Conservation (phyloP, 257 asterid genomes). For the Primulina tabacum region DNA sequence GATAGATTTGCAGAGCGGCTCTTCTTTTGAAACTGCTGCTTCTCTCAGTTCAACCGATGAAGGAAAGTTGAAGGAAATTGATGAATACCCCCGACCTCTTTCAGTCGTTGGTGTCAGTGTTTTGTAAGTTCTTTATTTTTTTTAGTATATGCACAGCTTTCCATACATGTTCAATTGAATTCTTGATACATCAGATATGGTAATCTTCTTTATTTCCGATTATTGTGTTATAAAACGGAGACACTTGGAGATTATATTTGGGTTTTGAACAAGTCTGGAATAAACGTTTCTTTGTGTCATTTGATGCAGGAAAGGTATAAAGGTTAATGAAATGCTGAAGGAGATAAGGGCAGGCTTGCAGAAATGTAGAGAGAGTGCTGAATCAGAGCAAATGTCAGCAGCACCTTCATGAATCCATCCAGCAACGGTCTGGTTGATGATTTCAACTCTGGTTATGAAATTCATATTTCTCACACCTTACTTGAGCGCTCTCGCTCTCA, state of each 20-base stretch:
- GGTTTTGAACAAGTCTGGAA: neutral
- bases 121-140: conserved; percentile 53
- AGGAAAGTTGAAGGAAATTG: conserved; percentile 59
- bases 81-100: conserved; percentile 77
- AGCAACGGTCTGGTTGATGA: neutral
- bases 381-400: conserved; percentile 16
- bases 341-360: conserved; percentile 67
- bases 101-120: conserved; percentile 92
- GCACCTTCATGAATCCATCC: conserved; percentile 1
- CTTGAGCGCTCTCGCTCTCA: too few species aligned
- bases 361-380: conserved; percentile 36
- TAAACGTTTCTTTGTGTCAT: neutral
- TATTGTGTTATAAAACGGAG: neutral
- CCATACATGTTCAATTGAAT: neutral
- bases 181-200: neutral
- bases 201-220: neutral
- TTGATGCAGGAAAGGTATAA: conserved; percentile 58
- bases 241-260: neutral
- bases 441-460: neutral
- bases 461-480: neutral
- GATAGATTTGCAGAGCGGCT: conserved; percentile 17
- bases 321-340: conserved; percentile 54
- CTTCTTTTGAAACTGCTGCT: conserved; percentile 24
- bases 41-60: conserved; percentile 23
- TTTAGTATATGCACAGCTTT: neutral